Evolutionary conservation across 129 eudicot genomes (phyloP).

Genomic region (Artemisia argyi): DNA sequence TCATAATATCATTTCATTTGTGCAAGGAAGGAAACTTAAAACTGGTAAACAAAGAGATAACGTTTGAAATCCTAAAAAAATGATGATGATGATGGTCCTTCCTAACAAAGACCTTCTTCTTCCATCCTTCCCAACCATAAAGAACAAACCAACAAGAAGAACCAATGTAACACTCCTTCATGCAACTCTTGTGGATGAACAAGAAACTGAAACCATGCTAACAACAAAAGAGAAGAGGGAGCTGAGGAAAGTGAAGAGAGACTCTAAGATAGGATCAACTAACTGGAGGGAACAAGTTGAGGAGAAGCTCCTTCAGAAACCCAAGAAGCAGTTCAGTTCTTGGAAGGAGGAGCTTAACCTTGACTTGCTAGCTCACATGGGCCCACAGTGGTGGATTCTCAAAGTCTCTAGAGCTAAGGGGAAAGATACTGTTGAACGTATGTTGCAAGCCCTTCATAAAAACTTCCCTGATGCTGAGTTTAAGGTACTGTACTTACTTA

Average conservation of each 20-base stretch:
- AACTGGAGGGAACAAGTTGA: conserved; percentile 91
- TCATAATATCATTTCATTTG: too few relatives aligned
- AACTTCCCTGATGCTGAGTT: conserved; percentile 57
- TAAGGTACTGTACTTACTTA: conserved; percentile 37
- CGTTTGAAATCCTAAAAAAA: too few relatives aligned
- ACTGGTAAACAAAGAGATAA: too few relatives aligned
- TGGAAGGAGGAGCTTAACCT: conserved; percentile 92
- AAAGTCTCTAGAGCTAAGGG: conserved; percentile 66
- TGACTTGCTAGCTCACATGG: conserved; percentile 61
- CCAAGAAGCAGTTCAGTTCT: conserved; percentile 47
- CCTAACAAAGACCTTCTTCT: conserved; percentile 46
- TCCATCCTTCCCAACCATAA: conserved; percentile 14
- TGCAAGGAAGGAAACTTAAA: too few relatives aligned
- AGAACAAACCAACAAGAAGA: conserved; percentile 17
- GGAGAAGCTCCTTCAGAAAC: conserved; percentile 63
- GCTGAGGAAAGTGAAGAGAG: not conserved
- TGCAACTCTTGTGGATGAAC: conserved; percentile 33
- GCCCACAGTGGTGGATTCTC: conserved; percentile 92
- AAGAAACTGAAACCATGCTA: conserved; percentile 24
- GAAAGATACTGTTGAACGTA: conserved; percentile 45
- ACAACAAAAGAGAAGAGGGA: conserved; percentile 8
- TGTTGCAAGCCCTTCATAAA: conserved; percentile 47
- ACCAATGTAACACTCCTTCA: not conserved
- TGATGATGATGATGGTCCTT: not conserved
- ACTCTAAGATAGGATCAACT: conserved; percentile 35